Percentiles rank a stretch among this genome's conserved stretches.
Conservation (phyloP, 2,329 filamentous ascomycete species). For the Apiospora kogelbergensis region DNA sequence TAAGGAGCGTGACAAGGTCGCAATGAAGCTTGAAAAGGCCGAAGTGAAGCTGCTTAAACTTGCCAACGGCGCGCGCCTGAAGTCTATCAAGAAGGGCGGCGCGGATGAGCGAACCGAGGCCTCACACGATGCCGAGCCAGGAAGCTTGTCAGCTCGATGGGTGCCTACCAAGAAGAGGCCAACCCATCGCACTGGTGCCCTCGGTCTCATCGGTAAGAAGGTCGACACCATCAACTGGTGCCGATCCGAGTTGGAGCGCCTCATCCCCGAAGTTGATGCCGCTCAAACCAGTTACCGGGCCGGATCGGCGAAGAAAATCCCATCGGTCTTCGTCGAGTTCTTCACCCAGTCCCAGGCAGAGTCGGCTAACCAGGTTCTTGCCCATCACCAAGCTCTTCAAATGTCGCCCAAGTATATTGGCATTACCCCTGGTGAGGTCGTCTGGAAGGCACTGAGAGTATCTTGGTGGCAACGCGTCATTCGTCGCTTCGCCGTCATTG, state of each 20-base stretch:
- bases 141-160: slow-evolving; percentile 72
- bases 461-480: slow-evolving; percentile 84
- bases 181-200: slow-evolving; percentile 67
- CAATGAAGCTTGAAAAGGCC: slow-evolving; percentile 79
- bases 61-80: slow-evolving; percentile 71
- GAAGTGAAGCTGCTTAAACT: slow-evolving; percentile 83
- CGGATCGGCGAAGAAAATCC: slow-evolving; percentile 64
- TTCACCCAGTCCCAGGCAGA: slow-evolving; percentile 80
- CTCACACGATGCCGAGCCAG: slow-evolving; percentile 64
- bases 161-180: slow-evolving; percentile 72
- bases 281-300: slow-evolving; percentile 66
- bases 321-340: slow-evolving; percentile 91
- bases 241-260: slow-evolving; percentile 72
- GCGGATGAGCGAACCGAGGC: slow-evolving; percentile 44
- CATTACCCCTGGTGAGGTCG: slow-evolving; percentile 76
- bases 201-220: slow-evolving; percentile 76
- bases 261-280: slow-evolving; percentile 70
- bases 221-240: slow-evolving; percentile 95
- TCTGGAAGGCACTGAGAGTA: slow-evolving; percentile 84
- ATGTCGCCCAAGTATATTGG: slow-evolving; percentile 87
- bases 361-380: slow-evolving; percentile 79
- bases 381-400: slow-evolving; percentile 83
- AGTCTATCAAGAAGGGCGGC: slow-evolving; percentile 63
- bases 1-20: slow-evolving; percentile 75
- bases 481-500: slow-evolving; percentile 66